Percentiles rank a stretch among this genome's conserved stretches.
Conservation (phyloP, 1,284 basidiomycete species). For the Ceratobasidium theobromae region DNA sequence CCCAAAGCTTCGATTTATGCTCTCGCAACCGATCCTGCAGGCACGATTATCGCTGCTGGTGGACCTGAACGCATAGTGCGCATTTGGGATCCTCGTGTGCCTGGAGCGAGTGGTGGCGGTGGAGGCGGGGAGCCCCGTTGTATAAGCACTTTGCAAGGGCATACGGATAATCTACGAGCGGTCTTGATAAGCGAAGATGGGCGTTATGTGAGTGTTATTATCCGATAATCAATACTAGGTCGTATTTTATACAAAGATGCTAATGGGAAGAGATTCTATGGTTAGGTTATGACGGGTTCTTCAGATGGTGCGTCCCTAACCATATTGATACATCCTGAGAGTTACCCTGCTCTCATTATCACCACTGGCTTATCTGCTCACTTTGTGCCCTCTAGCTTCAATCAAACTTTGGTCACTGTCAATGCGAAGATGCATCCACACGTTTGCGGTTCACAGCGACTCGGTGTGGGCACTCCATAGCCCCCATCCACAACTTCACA, state of each 20-base stretch:
- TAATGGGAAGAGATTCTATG: not conserved
- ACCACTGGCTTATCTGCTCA: too few species aligned
- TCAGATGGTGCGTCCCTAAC: slow-evolving; percentile 78
- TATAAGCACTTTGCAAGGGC: slow-evolving; percentile 52
- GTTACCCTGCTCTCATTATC: too few species aligned
- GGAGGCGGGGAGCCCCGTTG: slow-evolving; percentile 53
- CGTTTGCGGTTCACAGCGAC: slow-evolving; percentile 93
- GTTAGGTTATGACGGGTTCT: slow-evolving; percentile 81
- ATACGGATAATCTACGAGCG: slow-evolving; percentile 94
- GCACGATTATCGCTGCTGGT: slow-evolving; percentile 81
- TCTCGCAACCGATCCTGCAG: slow-evolving; percentile 74
- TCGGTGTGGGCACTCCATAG: slow-evolving; percentile 95
- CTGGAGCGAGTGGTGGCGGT: slow-evolving; percentile 69
- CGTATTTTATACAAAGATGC: not conserved
- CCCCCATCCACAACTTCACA: slow-evolving; percentile 81
- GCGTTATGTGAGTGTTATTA: slow-evolving; percentile 65
- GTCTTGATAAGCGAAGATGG: slow-evolving; percentile 88
- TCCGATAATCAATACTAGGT: not conserved
- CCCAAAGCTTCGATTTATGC: slow-evolving; percentile 81
- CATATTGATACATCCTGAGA: too few species aligned
- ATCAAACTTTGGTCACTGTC: slow-evolving; percentile 93
- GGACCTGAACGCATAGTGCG: slow-evolving; percentile 88
- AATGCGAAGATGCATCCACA: slow-evolving; percentile 87
- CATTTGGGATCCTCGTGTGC: slow-evolving; percentile 85
- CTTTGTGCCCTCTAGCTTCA: slow-evolving; percentile 53